Evolutionary conservation across 306 rosid genomes (phyloP).

Genomic region (Trifolium repens): DNA sequence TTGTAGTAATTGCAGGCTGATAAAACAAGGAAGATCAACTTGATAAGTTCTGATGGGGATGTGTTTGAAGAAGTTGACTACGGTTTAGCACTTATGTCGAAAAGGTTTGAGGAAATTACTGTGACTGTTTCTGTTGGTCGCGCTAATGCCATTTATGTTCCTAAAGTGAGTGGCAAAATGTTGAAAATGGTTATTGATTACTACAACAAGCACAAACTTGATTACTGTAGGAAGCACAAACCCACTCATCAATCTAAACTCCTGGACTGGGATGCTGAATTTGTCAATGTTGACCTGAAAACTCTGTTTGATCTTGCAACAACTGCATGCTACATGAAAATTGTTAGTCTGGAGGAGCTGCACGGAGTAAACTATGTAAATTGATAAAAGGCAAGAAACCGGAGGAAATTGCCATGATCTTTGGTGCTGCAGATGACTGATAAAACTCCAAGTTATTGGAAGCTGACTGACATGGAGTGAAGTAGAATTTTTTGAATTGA

Average conservation of each 20-base stretch:
- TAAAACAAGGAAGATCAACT: too few relatives aligned
- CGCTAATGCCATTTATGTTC: conserved; percentile 54
- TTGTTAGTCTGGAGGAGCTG: conserved; percentile 55
- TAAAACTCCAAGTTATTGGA: background rate
- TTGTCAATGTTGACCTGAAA: conserved; percentile 54
- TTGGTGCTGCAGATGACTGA: background rate
- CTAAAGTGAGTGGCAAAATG: conserved; percentile 54
- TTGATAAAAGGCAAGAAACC: conserved; percentile 65
- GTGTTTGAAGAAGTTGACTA: conserved; percentile 60
- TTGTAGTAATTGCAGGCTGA: too few relatives aligned
- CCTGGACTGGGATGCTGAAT: conserved; percentile 53
- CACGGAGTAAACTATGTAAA: conserved; percentile 50
- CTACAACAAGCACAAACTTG: conserved; percentile 62
- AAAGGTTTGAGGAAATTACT: conserved; percentile 54
- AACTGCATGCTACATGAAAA: conserved; percentile 65
- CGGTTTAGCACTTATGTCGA: conserved; percentile 57
- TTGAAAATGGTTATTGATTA: conserved; percentile 64
- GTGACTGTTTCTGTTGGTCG: conserved; percentile 53
- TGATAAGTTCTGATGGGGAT: conserved; percentile 61
- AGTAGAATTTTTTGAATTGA: too few relatives aligned
- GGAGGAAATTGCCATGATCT: conserved; percentile 45
- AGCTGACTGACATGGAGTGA: too few relatives aligned
- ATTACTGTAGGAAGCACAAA: too few relatives aligned
- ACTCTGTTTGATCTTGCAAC: conserved; percentile 60
- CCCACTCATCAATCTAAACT: too few relatives aligned